Evolutionary conservation across 176 grass and related monocot species (phyloP), one percentile per base, ranked within the genome.

Genomic region (Rhynchospora breviuscula): DNA sequence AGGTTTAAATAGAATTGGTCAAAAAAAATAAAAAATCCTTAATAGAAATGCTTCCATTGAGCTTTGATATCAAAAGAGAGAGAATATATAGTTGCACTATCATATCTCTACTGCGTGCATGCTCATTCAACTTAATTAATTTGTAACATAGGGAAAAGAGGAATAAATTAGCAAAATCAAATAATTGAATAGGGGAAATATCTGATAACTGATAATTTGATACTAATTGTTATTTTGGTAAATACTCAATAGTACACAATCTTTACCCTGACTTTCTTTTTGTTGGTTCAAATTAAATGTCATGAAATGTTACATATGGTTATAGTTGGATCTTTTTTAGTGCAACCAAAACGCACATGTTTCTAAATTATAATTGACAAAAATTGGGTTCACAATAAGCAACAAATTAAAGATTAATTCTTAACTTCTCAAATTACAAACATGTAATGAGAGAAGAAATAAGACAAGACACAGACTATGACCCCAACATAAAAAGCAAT

Each of bases 391-490:
- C 66, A 44, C 66, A 69, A 29, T 29, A 3, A 67, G 14, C 14
- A 69, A 5, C 12, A 48, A 75, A 75, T 26, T 52, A 22, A 75
- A 52, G 18, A n/a, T 52, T 26, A 75, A 52, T 53, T 52, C 46
- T 75, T 75, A 53, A 72, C 10, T 6, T 75, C 19, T 53, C 71
- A 52, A 52, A 53, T 52, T 75, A 75, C 46, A 74, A 52, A 75
- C 46, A 75, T 62, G 21, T 13, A 7, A 76, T 54, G 21, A 75
- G n/a, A 74, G 10, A 52, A 75, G n/a, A 17, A 75, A 22, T 19
- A 11, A 22, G 9, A 76, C 3, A 76, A 76, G 8, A 18, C 9
- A 54, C 6, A 54, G 10, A 52, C 49, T 8, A 8, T 52, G 49
- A 52, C 10, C 49, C 7, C 6, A 8, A 52, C 49, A 52, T 52